Evolutionary conservation across 108 stramenopile species (phyloP), one percentile per base, ranked within the genome.

Genomic region (Pseudonitzschia delicatissima): DNA sequence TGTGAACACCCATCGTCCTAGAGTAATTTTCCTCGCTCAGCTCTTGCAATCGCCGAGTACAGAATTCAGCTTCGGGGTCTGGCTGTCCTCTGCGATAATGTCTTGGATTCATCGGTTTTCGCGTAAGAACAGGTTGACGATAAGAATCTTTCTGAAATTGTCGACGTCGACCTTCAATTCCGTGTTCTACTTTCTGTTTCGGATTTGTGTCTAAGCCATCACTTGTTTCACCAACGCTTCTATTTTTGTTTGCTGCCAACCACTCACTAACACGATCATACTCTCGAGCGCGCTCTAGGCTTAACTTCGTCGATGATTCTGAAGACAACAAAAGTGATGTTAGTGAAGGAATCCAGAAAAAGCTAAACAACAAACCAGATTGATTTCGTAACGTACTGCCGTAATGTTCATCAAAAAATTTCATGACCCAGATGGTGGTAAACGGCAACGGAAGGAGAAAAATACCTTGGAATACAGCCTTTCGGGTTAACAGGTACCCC

Each of bases 61-160:
- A 63, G 42, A 70, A 57, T 31, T 71, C 69, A 9, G 79, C 49
- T 36, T 70, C 25, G 1, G 66, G 27, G 51, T 80, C 83, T 36
- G 52, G 57, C 55, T 75, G 53, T 20, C 75, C 82, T n/a, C 68
- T 68, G 5, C 89, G 77, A 62, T 90, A 87, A n/a, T 71, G 45
- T 53, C 67, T 64, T 2, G 92, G 92, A 27, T 68, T 31, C 40
- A 79, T 72, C 15, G 79, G 71, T 33, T 53, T 58, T 77, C 82
- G 81, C 26, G 88, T 90, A 57, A 94, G 65, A n/a, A 94, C 87
- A 50, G 93, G 93, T 62, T 94, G 93, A 7, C 86, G 81, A 60
- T 94, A 94, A 0, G 86, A 76, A 52, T 81, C 68, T 42, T 84
- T 74, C 66, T 82, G 76, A 59, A 94, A 94, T 53, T 82, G 61